phyloP scores from a whole-genome alignment of 225 moss, liverwort and hornwort genomes.

The Sphagnum tenellum region DNA sequence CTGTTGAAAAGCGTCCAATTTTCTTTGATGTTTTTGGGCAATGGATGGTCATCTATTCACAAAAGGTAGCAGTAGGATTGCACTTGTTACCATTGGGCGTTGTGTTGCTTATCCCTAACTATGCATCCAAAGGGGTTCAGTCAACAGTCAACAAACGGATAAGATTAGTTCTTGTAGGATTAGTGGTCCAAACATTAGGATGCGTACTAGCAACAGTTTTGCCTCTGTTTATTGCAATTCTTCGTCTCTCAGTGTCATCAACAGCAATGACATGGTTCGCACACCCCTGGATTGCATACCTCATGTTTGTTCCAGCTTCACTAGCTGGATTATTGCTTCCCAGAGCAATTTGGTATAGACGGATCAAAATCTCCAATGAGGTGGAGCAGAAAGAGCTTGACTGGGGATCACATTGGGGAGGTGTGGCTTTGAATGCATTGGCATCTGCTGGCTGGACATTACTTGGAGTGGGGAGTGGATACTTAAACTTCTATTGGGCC shows the following conservation, averaged over 20 bases:
- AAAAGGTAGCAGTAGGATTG: constrained; percentile 56
- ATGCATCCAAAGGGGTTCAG: constrained; percentile 53
- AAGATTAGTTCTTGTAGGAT: constrained; percentile 49
- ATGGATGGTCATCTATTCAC: constrained; percentile 78
- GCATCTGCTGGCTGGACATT: constrained; percentile 36
- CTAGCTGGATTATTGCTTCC: constrained; percentile 74
- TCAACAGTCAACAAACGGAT: constrained; percentile 43
- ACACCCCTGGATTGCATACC: constrained; percentile 78
- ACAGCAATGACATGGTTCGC: constrained; percentile 94
- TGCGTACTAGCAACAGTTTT: constrained; percentile 44
- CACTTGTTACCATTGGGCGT: constrained; percentile 64
- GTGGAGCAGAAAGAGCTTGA: constrained; percentile 62
- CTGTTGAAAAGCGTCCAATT: constrained; percentile 57
- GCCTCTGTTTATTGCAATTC: constrained; percentile 59
- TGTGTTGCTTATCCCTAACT: constrained; percentile 46
- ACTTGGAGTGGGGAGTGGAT: constrained; percentile 59
- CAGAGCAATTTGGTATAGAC: constrained; percentile 35
- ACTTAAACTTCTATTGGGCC: constrained; percentile 89
- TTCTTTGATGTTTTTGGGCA: constrained; percentile 85
- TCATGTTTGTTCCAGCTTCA: constrained; percentile 75
- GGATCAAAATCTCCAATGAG: constrained; percentile 39
- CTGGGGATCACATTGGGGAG: constrained; percentile 91
- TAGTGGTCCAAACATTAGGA: constrained; percentile 43
- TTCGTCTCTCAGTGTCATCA: constrained; percentile 65
- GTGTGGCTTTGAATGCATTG: constrained; percentile 47